Conservation (phyloP, 495 filamentous ascomycete genomes). For the Podospora comata region DNA sequence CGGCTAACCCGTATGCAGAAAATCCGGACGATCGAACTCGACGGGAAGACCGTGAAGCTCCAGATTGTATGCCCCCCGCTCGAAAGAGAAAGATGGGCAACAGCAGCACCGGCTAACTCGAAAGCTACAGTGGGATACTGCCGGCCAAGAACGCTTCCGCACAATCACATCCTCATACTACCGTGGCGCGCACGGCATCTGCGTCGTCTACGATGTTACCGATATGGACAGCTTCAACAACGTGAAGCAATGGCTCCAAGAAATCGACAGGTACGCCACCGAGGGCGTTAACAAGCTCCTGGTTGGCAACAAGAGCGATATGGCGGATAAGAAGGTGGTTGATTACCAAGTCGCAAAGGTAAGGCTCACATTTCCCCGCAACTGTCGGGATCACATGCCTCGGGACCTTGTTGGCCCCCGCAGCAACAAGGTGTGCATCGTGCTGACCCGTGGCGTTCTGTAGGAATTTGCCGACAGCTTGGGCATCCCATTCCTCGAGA, state of each 20-base stretch:
- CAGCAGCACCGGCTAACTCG: neutral
- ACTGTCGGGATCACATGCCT: constrained; percentile 8
- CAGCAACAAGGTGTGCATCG: neutral
- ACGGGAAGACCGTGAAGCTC: constrained; percentile 99
- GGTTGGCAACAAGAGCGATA: constrained; percentile 99
- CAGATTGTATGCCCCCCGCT: constrained; percentile 74
- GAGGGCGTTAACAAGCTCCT: constrained; percentile 99
- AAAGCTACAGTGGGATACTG: constrained; percentile 84
- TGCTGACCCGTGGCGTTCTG: constrained; percentile 16
- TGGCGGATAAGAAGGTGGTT: constrained; percentile 99
- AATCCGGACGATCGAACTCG: constrained; percentile 99
- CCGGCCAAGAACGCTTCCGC: constrained; percentile 97
- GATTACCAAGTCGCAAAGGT: constrained; percentile 99
- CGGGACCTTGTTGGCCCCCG: neutral
- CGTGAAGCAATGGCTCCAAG: constrained; percentile 99
- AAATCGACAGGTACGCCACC: constrained; percentile 97
- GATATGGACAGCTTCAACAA: constrained; percentile 99
- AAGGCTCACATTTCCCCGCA: constrained; percentile 15
- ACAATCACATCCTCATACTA: constrained; percentile 99
- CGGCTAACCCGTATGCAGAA: constrained; percentile 59
- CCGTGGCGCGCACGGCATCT: constrained; percentile 96
- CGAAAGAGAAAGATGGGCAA: neutral
- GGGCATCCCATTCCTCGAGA: constrained; percentile 99
- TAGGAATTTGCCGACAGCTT: constrained; percentile 99
- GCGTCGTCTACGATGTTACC: constrained; percentile 99